Conservation (phyloP, 768 basidiomycete species). For the Boletus huronensis region DNA sequence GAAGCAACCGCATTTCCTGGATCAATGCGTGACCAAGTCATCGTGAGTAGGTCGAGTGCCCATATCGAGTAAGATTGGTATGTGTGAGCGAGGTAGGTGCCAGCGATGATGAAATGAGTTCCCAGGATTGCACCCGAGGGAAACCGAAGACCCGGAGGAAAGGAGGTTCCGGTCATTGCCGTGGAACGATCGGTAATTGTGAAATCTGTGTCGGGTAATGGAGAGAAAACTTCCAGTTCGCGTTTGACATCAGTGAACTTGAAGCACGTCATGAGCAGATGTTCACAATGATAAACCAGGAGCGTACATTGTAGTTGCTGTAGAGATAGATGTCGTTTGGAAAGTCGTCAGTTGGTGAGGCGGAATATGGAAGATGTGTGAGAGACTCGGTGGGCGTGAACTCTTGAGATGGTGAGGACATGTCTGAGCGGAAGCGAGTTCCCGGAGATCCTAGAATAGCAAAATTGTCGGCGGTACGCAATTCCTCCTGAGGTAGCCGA, state of each 20-base stretch:
- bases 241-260: conserved; percentile 95
- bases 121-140: conserved; percentile 93
- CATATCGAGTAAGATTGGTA: conserved; percentile 96
- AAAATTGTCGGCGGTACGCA: conserved; percentile 37
- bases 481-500: conserved; percentile 64
- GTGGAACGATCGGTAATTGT: conserved; percentile 76
- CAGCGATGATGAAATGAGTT: conserved; percentile 87
- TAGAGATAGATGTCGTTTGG: conserved; percentile 89
- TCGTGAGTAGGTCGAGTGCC: conserved; percentile 81
- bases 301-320: conserved; percentile 90
- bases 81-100: conserved; percentile 91
- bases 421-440: conserved; percentile 53
- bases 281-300: background rate
- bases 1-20: conserved; percentile 79
- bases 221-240: conserved; percentile 89
- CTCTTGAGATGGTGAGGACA: conserved; percentile 41
- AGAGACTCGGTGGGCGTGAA: conserved; percentile 58
- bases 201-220: conserved; percentile 72
- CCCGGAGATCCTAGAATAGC: conserved; percentile 53
- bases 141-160: conserved; percentile 94
- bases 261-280: conserved; percentile 9
- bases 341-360: conserved; percentile 63
- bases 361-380: conserved; percentile 74
- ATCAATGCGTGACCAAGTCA: conserved; percentile 87
- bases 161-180: conserved; percentile 74